phyloP scores from a whole-genome alignment of 2,329 filamentous ascomycete genomes.

The Aureobasidium sp. region DNA sequence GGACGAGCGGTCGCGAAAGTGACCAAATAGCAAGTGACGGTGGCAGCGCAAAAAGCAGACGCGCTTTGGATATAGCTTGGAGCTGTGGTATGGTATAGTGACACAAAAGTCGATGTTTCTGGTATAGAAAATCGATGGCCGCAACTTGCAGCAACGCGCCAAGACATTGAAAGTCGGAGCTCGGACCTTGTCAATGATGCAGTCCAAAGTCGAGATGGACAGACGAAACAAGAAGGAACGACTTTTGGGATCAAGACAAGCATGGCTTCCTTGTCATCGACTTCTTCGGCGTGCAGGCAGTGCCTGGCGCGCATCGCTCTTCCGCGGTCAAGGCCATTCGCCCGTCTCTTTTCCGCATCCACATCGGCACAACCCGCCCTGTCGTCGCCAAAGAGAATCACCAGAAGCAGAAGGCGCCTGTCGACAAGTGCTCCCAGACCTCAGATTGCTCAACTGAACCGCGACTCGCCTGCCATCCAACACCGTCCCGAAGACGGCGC shows the following conservation, averaged over 20 bases:
- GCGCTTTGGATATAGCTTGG: not conserved
- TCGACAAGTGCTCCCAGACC: not conserved
- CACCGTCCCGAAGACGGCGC: not conserved
- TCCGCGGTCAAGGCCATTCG: not conserved
- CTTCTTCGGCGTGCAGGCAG: constrained; percentile 4
- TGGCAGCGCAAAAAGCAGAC: not conserved
- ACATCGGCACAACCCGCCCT: constrained; percentile 2
- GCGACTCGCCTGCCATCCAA: not conserved
- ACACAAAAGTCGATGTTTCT: not conserved
- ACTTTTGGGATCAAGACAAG: not conserved
- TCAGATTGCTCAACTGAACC: constrained; percentile 6
- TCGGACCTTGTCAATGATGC: not conserved
- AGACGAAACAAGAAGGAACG: not conserved
- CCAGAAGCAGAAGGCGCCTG: constrained; percentile 2
- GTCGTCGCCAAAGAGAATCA: constrained; percentile 1
- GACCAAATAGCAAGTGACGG: not conserved
- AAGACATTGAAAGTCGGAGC: constrained; percentile 2
- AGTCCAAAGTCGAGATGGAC: not conserved
- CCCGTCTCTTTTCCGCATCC: constrained; percentile 3
- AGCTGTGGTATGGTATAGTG: not conserved
- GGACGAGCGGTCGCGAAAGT: too few relatives aligned
- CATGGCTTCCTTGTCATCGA: constrained; percentile 3
- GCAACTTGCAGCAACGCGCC: not conserved
- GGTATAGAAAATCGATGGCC: not conserved
- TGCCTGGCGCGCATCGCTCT: constrained; percentile 4